Conservation (phyloP, 306 rosid species). For the Phaseolus lunatus region DNA sequence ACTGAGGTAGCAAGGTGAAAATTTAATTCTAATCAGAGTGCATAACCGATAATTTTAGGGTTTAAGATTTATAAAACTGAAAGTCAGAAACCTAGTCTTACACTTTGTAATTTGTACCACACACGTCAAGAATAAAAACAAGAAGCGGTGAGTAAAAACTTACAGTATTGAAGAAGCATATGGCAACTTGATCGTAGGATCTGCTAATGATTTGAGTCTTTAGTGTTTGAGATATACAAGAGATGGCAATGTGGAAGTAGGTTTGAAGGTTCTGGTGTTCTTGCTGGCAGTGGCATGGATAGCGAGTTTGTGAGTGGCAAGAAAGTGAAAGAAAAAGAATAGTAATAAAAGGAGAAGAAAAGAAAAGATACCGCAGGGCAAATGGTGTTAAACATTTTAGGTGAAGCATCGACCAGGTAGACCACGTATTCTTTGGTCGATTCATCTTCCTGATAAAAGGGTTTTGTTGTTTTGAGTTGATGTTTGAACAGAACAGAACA, state of each 20-base stretch:
- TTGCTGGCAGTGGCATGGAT: constrained; percentile 11
- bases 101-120: not conserved
- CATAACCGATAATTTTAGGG: too few relatives aligned
- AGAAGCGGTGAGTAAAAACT: constrained; percentile 21
- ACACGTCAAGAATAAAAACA: too few relatives aligned
- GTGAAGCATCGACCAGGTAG: constrained; percentile 89
- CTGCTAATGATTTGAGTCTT: constrained; percentile 78
- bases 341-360: not conserved
- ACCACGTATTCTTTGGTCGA: constrained; percentile 73
- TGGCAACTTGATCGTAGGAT: constrained; percentile 82
- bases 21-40: too few relatives aligned
- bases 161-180: constrained; percentile 94
- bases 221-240: constrained; percentile 69
- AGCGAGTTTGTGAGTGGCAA: not conserved
- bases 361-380: constrained; percentile 62
- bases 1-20: not conserved
- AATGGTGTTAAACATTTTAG: constrained; percentile 73
- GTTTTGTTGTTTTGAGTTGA: not conserved
- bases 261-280: constrained; percentile 56
- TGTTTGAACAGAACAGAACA: not conserved
- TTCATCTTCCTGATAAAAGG: constrained; percentile 60
- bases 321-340: too few relatives aligned
- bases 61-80: too few relatives aligned
- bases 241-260: constrained; percentile 77
- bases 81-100: not conserved